Conservation (phyloP, 371 early-diverging fungal genomes). For the Catenaria anguillulae region DNA sequence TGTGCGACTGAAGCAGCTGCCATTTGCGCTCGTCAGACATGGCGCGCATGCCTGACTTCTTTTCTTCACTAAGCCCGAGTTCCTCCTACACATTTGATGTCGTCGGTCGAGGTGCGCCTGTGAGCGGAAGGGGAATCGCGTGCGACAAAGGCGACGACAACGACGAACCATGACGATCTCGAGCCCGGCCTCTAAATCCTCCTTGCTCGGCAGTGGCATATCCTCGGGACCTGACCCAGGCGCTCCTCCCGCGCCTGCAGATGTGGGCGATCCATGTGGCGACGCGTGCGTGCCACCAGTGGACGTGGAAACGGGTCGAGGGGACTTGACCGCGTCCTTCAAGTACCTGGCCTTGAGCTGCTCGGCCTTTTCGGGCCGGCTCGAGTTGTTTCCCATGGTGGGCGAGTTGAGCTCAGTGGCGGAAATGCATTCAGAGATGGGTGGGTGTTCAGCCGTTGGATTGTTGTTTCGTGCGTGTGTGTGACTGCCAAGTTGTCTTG, state of each 20-base stretch:
- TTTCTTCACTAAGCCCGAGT: conserved; percentile 29
- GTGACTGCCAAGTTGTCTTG: too few relatives aligned
- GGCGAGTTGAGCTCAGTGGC: too few relatives aligned
- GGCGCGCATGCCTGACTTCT: conserved; percentile 25
- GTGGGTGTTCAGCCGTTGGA: too few relatives aligned
- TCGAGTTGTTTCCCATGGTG: not conserved
- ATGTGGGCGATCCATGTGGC: too few relatives aligned
- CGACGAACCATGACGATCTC: conserved; percentile 29
- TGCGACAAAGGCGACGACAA: not conserved
- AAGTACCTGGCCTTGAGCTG: not conserved
- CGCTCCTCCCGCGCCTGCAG: not conserved
- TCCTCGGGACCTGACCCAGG: not conserved
- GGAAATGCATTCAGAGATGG: too few relatives aligned
- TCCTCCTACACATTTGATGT: conserved; percentile 21
- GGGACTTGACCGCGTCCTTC: not conserved
- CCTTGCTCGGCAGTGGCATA: conserved; percentile 13
- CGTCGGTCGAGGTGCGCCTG: not conserved
- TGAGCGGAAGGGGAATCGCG: too few relatives aligned
- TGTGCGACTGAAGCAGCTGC: conserved; percentile 32
- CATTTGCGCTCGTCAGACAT: conserved; percentile 30
- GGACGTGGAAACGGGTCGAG: not conserved
- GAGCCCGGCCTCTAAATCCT: conserved; percentile 28
- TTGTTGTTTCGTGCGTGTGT: too few relatives aligned
- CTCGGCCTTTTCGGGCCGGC: not conserved
- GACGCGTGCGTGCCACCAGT: too few relatives aligned